Base-by-base conservation (phyloP, 352 stramenopile genomes). In the Blastocystis sp. region DNA sequence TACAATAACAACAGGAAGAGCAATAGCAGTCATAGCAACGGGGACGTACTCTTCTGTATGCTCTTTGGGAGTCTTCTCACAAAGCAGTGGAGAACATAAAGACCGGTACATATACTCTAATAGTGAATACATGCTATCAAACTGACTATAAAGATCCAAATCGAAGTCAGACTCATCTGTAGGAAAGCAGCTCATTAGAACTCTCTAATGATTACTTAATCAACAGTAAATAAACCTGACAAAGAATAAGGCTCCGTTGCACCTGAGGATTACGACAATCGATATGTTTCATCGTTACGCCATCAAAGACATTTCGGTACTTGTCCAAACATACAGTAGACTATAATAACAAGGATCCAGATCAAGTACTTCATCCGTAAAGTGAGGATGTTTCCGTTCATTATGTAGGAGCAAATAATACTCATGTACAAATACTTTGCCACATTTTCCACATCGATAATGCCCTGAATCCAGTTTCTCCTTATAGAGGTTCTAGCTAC, bases 101-200 rank as follows among this genome's bases (percentile, higher is more conserved):
- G 73, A 84, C 73, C 73, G 48, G 53, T 66, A 84, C 73, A 84
- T 84, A 40, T 84, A 84, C 42, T 84, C 73, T 84, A 66, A n/a
- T 17, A 33, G 15, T 76, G 22, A 60, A 15, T 15, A 17, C 33
- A 22, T 35, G 9, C 17, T 56, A 33, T 15, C 11, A 35, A 17
- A 27, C 13, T 30, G 6, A 84, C 73, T 84, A 44, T 84, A 84
- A 9, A 84, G 48, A 48, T 84, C 73, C n/a, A 57, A 84, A 51
- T 84, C 48, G 30, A 84, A 62, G 27, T 62, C 73, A 5, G 51
- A 84, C 30, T 84, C 73, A 24, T 84, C 73, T 17, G 73, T 42
- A n/a, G 73, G 73, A 84, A 84, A 84, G 22, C 73, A 84, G 1
- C 27, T 54, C 73, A 84, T 84, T 57, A 84, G 27, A 37, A 30